Evolutionary conservation across 1,284 basidiomycete genomes (phyloP).

Genomic region (Fomes fomentarius): DNA sequence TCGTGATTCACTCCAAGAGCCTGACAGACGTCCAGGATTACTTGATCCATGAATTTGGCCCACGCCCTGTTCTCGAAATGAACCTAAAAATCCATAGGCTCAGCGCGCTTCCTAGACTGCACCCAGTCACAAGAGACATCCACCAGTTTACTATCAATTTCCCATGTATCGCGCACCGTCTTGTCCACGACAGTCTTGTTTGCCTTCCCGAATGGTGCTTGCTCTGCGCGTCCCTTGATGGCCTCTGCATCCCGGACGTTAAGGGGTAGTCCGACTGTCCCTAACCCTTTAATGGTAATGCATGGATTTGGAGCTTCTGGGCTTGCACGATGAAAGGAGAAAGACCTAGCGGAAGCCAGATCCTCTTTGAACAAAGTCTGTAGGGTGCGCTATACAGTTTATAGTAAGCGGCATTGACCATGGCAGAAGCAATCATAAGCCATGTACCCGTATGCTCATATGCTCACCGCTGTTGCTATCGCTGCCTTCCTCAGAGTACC

Average conservation of each 20-base stretch:
- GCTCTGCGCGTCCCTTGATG: constrained; percentile 35
- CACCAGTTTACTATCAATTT: constrained; percentile 30
- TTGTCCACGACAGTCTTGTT: constrained; percentile 31
- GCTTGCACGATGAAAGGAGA: constrained; percentile 26
- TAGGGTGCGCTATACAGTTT: not conserved
- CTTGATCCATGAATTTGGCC: constrained; percentile 21
- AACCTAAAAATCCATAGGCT: too few species aligned
- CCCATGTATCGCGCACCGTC: constrained; percentile 33
- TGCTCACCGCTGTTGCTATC: too few species aligned
- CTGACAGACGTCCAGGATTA: too few species aligned
- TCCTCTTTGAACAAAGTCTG: not conserved
- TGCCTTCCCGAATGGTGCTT: constrained; percentile 39
- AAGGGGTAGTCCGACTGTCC: constrained; percentile 43
- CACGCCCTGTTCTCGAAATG: constrained; percentile 28
- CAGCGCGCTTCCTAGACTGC: too few species aligned
- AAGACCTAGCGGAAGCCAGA: constrained; percentile 21
- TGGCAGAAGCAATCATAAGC: too few species aligned
- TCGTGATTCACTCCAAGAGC: too few species aligned
- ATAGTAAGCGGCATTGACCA: too few species aligned
- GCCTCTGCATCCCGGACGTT: constrained; percentile 21
- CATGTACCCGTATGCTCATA: too few species aligned
- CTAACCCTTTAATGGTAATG: constrained; percentile 28
- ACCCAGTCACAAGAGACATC: not conserved
- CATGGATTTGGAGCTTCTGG: constrained; percentile 28
- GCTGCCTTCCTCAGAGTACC: too few species aligned